Evolutionary conservation across 2,329 filamentous ascomycete genomes (phyloP).

Genomic region (Davidsoniella eucalypti): DNA sequence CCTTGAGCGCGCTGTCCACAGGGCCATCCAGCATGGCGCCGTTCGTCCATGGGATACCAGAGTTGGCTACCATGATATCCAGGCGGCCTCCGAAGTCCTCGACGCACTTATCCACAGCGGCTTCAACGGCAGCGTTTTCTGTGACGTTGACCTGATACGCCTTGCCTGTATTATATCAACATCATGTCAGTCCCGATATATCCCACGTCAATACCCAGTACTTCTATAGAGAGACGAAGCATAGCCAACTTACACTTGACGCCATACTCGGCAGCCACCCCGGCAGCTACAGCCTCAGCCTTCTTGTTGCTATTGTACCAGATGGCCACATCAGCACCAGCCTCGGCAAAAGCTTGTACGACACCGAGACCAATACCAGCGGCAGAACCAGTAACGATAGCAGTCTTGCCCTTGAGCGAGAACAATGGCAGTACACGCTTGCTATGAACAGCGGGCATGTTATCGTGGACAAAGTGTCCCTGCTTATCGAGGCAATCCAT

Average conservation of each 20-base stretch:
- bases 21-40: conserved; percentile 50
- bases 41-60: conserved; percentile 49
- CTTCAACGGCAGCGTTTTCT: conserved; percentile 31
- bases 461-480: conserved; percentile 40
- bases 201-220: too few relatives aligned
- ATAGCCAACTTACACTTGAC: conserved; percentile 42
- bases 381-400: conserved; percentile 15
- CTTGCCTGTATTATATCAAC: conserved; percentile 28
- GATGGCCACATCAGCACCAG: conserved; percentile 20
- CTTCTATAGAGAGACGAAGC: neutral
- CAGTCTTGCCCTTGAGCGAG: conserved; percentile 40
- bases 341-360: conserved; percentile 20
- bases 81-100: conserved; percentile 17
- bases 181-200: neutral
- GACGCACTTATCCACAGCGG: conserved; percentile 36
- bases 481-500: conserved; percentile 27
- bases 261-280: conserved; percentile 22
- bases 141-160: conserved; percentile 42
- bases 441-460: conserved; percentile 29
- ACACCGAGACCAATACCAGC: conserved; percentile 17
- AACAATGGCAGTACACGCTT: conserved; percentile 47
- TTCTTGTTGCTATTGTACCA: conserved; percentile 20
- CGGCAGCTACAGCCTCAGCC: conserved; percentile 16
- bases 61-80: conserved; percentile 43
- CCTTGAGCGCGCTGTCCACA: conserved; percentile 46